Conservation (phyloP, 2,329 filamentous ascomycete genomes). For the Elsinoe batatas region DNA sequence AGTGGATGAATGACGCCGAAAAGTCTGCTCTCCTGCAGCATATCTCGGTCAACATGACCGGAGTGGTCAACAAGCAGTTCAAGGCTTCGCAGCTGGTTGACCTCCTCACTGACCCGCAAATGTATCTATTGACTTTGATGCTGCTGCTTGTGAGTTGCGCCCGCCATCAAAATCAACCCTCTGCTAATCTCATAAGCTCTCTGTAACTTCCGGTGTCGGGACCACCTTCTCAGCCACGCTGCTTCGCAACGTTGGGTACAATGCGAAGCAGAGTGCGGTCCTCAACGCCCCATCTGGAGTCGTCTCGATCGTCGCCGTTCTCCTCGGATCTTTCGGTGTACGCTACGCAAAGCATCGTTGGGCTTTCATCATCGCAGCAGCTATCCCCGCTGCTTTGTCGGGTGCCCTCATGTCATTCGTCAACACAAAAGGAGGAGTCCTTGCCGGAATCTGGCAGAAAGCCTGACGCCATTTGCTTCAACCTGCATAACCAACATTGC, state of each 20-base stretch:
- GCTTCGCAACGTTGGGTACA: conserved; percentile 40
- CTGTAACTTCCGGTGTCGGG: conserved; percentile 34
- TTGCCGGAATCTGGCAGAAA: conserved; percentile 24
- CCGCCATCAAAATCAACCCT: not conserved
- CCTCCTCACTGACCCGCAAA: conserved; percentile 52
- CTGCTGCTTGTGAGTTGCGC: conserved; percentile 22
- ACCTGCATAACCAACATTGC: not conserved
- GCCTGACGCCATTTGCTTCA: not conserved
- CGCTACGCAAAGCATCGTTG: conserved; percentile 40
- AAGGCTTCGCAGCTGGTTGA: conserved; percentile 43
- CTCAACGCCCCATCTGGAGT: conserved; percentile 47
- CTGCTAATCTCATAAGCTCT: conserved; percentile 40
- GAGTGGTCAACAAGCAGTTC: conserved; percentile 36
- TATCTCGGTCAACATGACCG: conserved; percentile 32
- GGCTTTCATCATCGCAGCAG: conserved; percentile 42
- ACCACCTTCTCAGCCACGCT: conserved; percentile 47
- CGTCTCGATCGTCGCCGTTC: conserved; percentile 43
- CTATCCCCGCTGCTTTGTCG: conserved; percentile 39
- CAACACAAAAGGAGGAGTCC: conserved; percentile 6
- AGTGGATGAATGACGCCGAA: conserved; percentile 51
- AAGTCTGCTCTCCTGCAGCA: conserved; percentile 36
- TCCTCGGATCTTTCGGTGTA: conserved; percentile 40
- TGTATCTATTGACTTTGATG: conserved; percentile 22
- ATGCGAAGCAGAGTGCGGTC: conserved; percentile 37
- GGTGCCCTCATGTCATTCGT: conserved; percentile 45